A percentile compares a stretch with the other conserved stretches of the same genome.
These are phyloP conservation scores for Colletotrichum endophyticum DNA, from an alignment of 2,329 filamentous ascomycete species.

Conservation along the genomic window DNA sequence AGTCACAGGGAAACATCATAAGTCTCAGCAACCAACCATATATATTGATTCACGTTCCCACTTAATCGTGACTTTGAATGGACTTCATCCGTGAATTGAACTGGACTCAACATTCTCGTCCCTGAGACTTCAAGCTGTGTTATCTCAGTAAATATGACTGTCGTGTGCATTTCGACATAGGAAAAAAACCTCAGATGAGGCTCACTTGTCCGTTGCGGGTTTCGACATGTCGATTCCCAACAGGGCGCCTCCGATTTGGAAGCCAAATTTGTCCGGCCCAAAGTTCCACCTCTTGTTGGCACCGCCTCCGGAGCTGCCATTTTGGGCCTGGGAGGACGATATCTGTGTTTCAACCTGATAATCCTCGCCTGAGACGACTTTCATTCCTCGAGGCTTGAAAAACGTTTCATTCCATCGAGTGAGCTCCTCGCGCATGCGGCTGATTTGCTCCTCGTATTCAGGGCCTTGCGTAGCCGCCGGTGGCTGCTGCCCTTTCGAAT, in stretches of 20 bases:
- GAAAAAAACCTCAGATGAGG: background rate
- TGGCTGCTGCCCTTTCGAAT: background rate
- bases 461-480: background rate
- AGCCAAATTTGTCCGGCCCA: background rate
- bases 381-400: background rate
- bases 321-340: background rate
- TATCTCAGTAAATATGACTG: background rate
- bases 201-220: background rate
- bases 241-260: background rate
- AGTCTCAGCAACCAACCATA: background rate
- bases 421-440: background rate
- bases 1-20: background rate
- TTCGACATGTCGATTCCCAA: background rate
- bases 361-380: background rate
- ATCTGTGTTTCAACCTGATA: accelerated
- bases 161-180: background rate
- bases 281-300: background rate
- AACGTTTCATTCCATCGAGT: background rate
- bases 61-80: background rate
- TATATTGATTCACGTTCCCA: background rate
- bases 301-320: background rate
- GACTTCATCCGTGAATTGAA: background rate
- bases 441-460: background rate
- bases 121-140: background rate
- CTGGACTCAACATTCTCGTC: background rate